phyloP scores from a whole-genome alignment of 768 basidiomycete species.

The Suillus variegatus region DNA sequence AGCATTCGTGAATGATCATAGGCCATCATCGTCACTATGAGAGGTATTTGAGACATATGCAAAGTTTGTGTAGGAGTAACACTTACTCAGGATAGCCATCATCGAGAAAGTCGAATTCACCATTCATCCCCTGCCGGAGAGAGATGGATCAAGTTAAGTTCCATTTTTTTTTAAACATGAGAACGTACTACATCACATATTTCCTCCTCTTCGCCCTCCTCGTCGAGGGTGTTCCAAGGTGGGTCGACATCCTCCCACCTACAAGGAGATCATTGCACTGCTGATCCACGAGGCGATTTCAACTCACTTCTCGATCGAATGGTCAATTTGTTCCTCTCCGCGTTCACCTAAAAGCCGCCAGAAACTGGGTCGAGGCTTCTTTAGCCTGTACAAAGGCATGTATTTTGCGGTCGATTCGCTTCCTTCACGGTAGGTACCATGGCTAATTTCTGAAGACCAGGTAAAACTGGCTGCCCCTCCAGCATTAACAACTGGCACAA shows the following conservation, averaged over 20 bases:
- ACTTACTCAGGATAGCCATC: slow-evolving; percentile 5
- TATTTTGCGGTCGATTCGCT: neutral
- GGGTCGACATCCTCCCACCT: slow-evolving; percentile 24
- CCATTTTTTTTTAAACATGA: no score
- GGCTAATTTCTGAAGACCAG: neutral
- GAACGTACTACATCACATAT: slow-evolving; percentile 7
- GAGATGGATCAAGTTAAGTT: neutral
- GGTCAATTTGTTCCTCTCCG: slow-evolving; percentile 1
- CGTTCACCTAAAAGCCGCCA: slow-evolving; percentile 12
- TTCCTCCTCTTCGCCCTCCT: slow-evolving; percentile 26
- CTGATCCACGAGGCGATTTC: neutral
- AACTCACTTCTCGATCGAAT: neutral
- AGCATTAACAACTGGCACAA: neutral
- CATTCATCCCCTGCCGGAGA: neutral
- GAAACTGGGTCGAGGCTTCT: neutral
- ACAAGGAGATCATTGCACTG: neutral
- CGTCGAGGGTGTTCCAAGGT: slow-evolving; percentile 27
- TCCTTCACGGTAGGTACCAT: neutral
- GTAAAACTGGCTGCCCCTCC: neutral
- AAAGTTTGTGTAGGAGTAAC: neutral
- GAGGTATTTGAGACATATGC: neutral
- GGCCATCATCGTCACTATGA: neutral
- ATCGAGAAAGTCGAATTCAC: slow-evolving; percentile 2
- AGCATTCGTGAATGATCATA: neutral
- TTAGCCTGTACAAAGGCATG: neutral